A percentile compares a stretch with the other conserved stretches of the same genome.
These are phyloP conservation scores for Dendrobium nobile DNA, from an alignment of 106 monocot species.

Conservation along the genomic window DNA sequence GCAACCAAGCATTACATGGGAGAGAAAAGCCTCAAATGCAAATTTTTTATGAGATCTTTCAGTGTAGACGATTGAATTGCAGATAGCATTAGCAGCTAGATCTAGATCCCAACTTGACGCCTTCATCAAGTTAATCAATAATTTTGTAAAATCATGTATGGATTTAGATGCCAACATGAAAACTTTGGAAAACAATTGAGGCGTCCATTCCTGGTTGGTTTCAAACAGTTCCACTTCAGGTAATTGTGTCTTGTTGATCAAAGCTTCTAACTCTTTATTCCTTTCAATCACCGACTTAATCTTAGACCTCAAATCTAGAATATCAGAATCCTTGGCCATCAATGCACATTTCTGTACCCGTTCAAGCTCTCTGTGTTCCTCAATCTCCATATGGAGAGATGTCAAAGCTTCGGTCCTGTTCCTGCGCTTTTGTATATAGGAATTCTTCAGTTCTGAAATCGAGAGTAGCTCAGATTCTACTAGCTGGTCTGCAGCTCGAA, in stretches of 20 bases:
- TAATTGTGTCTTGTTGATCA: conserved; percentile 43
- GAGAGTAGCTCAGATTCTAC: conserved; percentile 69
- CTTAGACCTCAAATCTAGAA: background rate
- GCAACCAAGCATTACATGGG: conserved; percentile 56
- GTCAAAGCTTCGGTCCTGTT: conserved; percentile 36
- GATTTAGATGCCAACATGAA: conserved; percentile 46
- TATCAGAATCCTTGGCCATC: conserved; percentile 8
- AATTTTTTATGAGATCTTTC: conserved; percentile 87
- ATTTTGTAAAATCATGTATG: conserved; percentile 81
- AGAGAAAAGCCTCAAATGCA: conserved; percentile 73
- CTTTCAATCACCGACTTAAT: conserved; percentile 38
- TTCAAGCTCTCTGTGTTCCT: conserved; percentile 1
- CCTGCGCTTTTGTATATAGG: conserved; percentile 37
- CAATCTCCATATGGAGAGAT: conserved; percentile 30
- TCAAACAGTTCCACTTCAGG: conserved; percentile 36
- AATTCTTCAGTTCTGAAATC: conserved; percentile 68
- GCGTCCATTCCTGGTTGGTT: conserved; percentile 54
- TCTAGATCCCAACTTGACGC: conserved; percentile 81
- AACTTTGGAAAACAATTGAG: conserved; percentile 45
- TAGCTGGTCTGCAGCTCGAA: conserved; percentile 69
- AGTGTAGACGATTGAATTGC: conserved; percentile 41
- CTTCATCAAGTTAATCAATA: conserved; percentile 82
- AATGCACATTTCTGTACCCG: background rate
- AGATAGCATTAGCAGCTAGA: conserved; percentile 56
- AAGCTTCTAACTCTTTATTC: conserved; percentile 56